Evolutionary conservation across 306 rosid species (phyloP).

Genomic region (Lupinus albus): DNA sequence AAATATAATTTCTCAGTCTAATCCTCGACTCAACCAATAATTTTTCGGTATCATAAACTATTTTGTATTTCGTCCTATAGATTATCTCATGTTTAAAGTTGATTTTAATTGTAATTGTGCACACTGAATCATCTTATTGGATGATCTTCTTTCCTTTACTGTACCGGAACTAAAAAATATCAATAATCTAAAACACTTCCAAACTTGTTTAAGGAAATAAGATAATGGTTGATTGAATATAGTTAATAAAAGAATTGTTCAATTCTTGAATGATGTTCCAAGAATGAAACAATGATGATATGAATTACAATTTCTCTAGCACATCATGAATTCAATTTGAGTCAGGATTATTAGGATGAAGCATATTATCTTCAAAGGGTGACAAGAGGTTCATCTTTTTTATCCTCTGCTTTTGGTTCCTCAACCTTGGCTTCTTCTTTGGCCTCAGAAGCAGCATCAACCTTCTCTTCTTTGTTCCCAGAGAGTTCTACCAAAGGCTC

Average conservation of each 20-base stretch:
- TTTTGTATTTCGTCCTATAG: no score
- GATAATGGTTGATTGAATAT: neutral
- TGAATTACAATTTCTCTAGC: conserved; percentile 16
- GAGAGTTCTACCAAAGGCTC: conserved; percentile 48
- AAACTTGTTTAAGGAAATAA: neutral
- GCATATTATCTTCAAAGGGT: conserved; percentile 9
- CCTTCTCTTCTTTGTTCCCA: conserved; percentile 41
- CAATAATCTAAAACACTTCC: neutral
- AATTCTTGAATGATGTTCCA: conserved; percentile 27
- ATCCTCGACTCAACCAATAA: neutral
- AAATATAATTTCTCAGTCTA: no score
- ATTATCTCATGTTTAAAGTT: no score
- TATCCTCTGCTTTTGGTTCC: neutral
- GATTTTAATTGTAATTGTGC: neutral
- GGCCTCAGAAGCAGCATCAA: neutral
- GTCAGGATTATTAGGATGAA: neutral
- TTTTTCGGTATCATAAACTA: no score
- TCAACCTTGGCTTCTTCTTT: neutral
- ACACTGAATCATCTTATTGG: neutral
- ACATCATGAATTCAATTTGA: neutral
- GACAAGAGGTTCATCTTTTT: conserved; percentile 28
- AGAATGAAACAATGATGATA: conserved; percentile 3
- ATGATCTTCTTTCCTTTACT: neutral
- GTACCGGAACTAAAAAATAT: no score
- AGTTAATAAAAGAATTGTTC: neutral